Conservation (phyloP, 106 monocot genomes). For the Posidonia australis region DNA sequence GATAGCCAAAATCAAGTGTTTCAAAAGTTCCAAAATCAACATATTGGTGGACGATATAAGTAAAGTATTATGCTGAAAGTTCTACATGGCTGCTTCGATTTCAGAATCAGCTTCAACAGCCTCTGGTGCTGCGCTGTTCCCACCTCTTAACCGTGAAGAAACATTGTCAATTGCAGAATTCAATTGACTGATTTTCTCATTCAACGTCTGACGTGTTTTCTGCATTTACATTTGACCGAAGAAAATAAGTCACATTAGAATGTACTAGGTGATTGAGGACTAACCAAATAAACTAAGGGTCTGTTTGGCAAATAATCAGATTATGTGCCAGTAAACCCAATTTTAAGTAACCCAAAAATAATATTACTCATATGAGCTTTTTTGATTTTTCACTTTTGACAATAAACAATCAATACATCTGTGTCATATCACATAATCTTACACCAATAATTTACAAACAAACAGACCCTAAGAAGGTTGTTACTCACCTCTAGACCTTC, state of each 20-base stretch:
- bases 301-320: too few species aligned
- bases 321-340: too few species aligned
- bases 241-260: neutral
- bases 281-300: neutral
- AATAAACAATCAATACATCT: too few species aligned
- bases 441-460: too few species aligned
- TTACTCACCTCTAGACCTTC: constrained; percentile 71
- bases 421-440: too few species aligned
- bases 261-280: neutral
- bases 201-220: constrained; percentile 78
- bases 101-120: constrained; percentile 36
- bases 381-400: too few species aligned
- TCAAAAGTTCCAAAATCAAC: too few species aligned
- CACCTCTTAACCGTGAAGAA: constrained; percentile 63
- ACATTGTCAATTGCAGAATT: constrained; percentile 90
- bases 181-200: constrained; percentile 65
- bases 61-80: too few species aligned
- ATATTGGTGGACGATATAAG: too few species aligned
- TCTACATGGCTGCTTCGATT: constrained; percentile 19
- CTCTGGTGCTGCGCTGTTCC: constrained; percentile 26
- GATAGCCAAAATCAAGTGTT: too few species aligned
- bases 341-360: too few species aligned
- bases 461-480: neutral
- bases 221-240: constrained; percentile 17
- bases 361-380: too few species aligned